These are phyloP conservation scores for Quercus tomentella DNA, from an alignment of 331 rosid genomes.

Conservation along the genomic window DNA sequence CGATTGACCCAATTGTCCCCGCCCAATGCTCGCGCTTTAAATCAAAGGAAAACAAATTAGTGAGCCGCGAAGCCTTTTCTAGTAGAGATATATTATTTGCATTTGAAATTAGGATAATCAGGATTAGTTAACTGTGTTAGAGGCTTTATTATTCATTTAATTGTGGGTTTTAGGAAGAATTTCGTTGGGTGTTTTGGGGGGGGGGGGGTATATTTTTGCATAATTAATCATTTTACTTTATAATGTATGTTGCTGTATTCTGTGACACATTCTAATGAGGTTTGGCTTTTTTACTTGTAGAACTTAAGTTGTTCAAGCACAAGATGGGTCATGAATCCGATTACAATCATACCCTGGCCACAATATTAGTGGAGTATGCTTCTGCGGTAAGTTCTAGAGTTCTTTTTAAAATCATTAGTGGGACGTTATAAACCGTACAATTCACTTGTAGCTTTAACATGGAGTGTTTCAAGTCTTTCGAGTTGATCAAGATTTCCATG, in stretches of 20 bases:
- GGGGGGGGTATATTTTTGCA: neutral
- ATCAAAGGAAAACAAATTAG: too few relatives aligned
- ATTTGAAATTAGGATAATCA: neutral
- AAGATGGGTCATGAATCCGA: neutral
- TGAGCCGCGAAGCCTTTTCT: too few relatives aligned
- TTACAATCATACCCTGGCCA: conserved; percentile 79
- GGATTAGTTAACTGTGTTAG: neutral
- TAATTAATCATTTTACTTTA: neutral
- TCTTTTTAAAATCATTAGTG: neutral
- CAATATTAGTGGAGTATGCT: conserved; percentile 76
- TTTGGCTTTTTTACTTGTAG: conserved; percentile 39
- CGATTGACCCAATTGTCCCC: too few relatives aligned
- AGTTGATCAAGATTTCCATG: neutral
- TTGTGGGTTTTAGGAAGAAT: neutral
- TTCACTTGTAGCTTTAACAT: conserved; percentile 1
- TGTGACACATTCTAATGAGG: neutral
- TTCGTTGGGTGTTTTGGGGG: too few relatives aligned
- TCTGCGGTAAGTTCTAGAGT: conserved; percentile 64
- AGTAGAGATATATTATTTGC: too few relatives aligned
- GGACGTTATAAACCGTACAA: neutral
- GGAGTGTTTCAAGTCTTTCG: neutral
- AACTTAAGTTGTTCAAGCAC: conserved; percentile 34
- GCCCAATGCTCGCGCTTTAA: too few relatives aligned
- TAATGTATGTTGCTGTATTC: neutral
- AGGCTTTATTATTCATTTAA: neutral